Evolutionary conservation across 2,329 filamentous ascomycete genomes (phyloP), one percentile per base, ranked within the genome.

Genomic region (Xylaria arbuscula): DNA sequence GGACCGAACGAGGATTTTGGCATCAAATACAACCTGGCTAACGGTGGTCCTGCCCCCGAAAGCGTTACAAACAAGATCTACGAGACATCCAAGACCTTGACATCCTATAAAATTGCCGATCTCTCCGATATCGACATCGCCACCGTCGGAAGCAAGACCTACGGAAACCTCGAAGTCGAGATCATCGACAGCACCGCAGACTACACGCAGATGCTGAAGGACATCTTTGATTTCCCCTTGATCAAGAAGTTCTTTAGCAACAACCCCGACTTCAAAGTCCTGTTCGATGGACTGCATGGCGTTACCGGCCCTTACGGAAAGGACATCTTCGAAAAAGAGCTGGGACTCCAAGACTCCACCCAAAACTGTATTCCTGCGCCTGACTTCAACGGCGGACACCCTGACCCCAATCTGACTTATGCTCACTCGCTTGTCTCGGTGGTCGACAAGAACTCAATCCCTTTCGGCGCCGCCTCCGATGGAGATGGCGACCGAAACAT

Each of bases 401-500:
- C 96, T 51, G 96, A 99, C 80, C 96, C 96, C 74, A 99, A 99
- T 85, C 89, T 99, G 45, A 97, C 96, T 67, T 99, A 99, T 77
- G 96, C 96, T 36, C 93, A 97, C 83, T 95, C 93, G 62, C 88
- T 99, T 50, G 96, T 99, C 68, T 93, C 97, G 78, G 92, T 90
- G 70, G 96, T 99, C 50, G 94, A 99, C 82, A 93, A 93, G 85
- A 90, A 93, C 76, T 88, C 90, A 68, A 94, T 99, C 72, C 96
- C 97, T 78, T 99, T 99, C 76, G 96, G 96, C 78, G 96, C 96
- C 67, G 96, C 96, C 56, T 97, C 93, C 72, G 96, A 99, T 75
- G 96, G 96, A 75, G 96, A 99, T 77, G 96, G 96, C 77, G 96
- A 99, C 86, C 93, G 96, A 76, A 99, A 99, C 89, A 99, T 99